A percentile compares a stretch with the other conserved stretches of the same genome.
Conservation (phyloP, 1,284 basidiomycete genomes). For the Rhodotorula sp. region DNA sequence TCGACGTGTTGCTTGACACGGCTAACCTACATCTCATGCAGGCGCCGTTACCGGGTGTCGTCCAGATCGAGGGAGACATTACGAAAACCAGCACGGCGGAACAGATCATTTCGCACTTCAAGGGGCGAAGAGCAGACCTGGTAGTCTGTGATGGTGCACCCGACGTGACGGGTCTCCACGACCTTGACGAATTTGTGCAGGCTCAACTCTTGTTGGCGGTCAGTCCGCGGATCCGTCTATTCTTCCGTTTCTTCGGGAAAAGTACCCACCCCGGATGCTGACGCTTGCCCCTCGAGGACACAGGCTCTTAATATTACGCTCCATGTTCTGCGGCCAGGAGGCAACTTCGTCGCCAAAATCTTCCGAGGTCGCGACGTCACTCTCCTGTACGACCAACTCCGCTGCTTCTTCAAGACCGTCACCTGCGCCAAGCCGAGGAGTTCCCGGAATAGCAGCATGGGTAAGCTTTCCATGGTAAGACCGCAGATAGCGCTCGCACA, state of each 20-base stretch:
- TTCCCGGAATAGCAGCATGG: conserved; percentile 47
- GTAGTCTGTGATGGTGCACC: conserved; percentile 62
- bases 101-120: conserved; percentile 55
- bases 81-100: conserved; percentile 56
- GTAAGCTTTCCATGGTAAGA: conserved; percentile 12
- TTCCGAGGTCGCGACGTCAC: conserved; percentile 55
- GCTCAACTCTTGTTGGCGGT: conserved; percentile 58
- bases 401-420: conserved; percentile 53
- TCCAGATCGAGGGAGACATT: conserved; percentile 58
- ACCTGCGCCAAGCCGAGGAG: conserved; percentile 51
- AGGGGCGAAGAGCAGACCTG: conserved; percentile 55
- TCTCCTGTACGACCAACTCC: conserved; percentile 52
- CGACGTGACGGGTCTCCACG: conserved; percentile 60
- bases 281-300: background rate
- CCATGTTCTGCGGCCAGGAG: conserved; percentile 54
- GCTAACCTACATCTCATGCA: conserved; percentile 16
- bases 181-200: conserved; percentile 60
- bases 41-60: conserved; percentile 57
- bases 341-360: conserved; percentile 60
- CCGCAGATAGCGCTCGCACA: no score
- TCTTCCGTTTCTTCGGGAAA: background rate
- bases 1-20: background rate
- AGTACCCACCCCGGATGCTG: background rate
- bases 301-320: conserved; percentile 57
- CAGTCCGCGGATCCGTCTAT: conserved; percentile 27